A percentile compares a stretch with the other conserved stretches of the same genome.
Conservation (phyloP, 148 eudicot genomes). For the Hydrangea macrophylla region DNA sequence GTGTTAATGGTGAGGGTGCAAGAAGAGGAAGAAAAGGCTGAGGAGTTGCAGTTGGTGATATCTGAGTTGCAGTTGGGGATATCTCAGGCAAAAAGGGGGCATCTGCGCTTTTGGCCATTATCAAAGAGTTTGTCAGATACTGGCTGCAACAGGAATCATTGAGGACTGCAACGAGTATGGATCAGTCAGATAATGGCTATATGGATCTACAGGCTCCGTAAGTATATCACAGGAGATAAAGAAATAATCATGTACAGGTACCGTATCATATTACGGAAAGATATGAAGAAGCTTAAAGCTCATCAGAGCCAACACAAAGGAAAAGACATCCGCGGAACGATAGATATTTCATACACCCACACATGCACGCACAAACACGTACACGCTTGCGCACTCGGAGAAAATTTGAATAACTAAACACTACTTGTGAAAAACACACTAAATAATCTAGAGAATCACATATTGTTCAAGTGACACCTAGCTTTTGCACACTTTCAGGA, state of each 20-base stretch:
- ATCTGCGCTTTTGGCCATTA: constrained; percentile 30
- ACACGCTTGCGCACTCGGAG: too few relatives aligned
- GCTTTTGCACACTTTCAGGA: neutral
- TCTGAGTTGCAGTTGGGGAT: too few relatives aligned
- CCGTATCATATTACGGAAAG: neutral
- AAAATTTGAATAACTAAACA: too few relatives aligned
- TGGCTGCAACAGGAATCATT: constrained; percentile 28
- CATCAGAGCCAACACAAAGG: neutral
- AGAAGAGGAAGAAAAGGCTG: constrained; percentile 74
- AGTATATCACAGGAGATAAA: neutral
- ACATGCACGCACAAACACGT: too few relatives aligned
- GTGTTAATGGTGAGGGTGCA: constrained; percentile 94
- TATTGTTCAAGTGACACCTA: neutral
- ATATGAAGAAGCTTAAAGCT: neutral
- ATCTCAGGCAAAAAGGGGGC: constrained; percentile 57
- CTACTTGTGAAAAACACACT: too few relatives aligned
- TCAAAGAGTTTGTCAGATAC: constrained; percentile 25
- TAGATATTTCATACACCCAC: too few relatives aligned
- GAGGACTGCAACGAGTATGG: constrained; percentile 38
- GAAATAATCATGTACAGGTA: neutral
- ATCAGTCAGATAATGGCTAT: neutral
- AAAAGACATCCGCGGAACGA: neutral
- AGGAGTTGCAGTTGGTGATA: constrained; percentile 71
- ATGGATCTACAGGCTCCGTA: too few relatives aligned
- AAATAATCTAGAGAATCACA: too few relatives aligned